Base-by-base conservation (phyloP, 805 yeast species). In the Candida qinlingensis region DNA sequence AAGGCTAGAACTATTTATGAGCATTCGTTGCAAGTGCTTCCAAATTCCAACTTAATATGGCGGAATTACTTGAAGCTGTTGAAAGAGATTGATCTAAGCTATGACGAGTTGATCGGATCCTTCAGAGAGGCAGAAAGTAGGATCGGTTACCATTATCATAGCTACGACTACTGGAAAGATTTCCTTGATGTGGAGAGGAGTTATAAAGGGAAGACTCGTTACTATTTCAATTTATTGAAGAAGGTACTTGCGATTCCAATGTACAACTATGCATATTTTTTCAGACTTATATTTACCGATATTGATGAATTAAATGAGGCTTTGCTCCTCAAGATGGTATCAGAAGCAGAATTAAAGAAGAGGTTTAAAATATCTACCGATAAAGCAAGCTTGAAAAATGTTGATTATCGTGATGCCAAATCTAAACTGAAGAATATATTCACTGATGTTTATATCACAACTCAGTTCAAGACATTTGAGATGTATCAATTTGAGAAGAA, bases 241-340 rank as follows among this genome's bases (percentile, higher is more conserved):
- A 67, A 74, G 36, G 59, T 75, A 8, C 60, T 80, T 25, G 86
- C 81, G 52, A 59, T 82, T 0, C 88, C 88, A 0, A 53, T 76
- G 10, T 78, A 80, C 60, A 76, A 78, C 54, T 81, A 72, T 56
- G 65, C 76, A 9, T 66, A 69, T 42, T 76, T 78, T 51, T 77
- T 70, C 63, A 66, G 70, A 45, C 56, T 65, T 13, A 66, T 62
- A 10, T 57, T 70, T 11, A 51, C 75, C 1, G 73, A 73, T 46
- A 51, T 53, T n/a, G 66, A 56, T 13, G 26, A 45, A 2, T 5
- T 65, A 1, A 47, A 49, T 27, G 5, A 41, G 5, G 48, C 42
- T 1, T 55, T 47, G 6, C 37, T 57, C 1, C 19, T 30, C 13
- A 54, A 44, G 12, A 30, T 61, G 27, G 53, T 63, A 0, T 29